Conservation (phyloP, 495 filamentous ascomycete genomes). For the Hypoxylon rickii region DNA sequence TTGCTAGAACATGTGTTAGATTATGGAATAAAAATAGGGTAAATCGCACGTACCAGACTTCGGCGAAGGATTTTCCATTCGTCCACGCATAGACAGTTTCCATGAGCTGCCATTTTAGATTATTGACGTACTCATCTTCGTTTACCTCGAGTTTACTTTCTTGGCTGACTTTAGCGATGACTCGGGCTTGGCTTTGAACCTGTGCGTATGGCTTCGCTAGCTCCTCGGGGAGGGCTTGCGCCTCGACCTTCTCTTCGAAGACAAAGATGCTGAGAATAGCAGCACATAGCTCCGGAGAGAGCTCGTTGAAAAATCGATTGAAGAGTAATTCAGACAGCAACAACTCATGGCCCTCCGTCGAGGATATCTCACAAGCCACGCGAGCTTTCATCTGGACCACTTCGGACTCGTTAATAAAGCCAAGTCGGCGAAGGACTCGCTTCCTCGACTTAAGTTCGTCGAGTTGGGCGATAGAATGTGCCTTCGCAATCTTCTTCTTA, state of each 20-base stretch:
- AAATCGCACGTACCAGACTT: conserved; percentile 78
- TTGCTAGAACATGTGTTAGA: conserved; percentile 58
- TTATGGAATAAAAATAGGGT: background rate
- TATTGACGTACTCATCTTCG: conserved; percentile 88
- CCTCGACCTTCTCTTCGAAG: conserved; percentile 90
- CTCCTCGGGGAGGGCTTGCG: conserved; percentile 75
- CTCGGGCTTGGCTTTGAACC: conserved; percentile 80
- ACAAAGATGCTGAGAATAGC: conserved; percentile 89
- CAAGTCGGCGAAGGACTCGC: conserved; percentile 92
- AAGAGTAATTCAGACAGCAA: conserved; percentile 92
- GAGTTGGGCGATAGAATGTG: conserved; percentile 83
- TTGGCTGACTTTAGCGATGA: conserved; percentile 87
- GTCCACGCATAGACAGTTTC: conserved; percentile 94
- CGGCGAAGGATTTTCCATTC: conserved; percentile 87
- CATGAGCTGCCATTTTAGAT: conserved; percentile 93
- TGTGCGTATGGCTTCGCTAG: conserved; percentile 82
- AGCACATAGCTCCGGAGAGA: conserved; percentile 83
- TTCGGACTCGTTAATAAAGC: conserved; percentile 92
- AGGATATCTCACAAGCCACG: conserved; percentile 93
- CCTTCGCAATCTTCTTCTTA: conserved; percentile 83
- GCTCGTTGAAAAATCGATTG: conserved; percentile 96
- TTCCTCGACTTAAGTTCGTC: conserved; percentile 96
- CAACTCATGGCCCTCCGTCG: conserved; percentile 83
- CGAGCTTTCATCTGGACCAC: conserved; percentile 94
- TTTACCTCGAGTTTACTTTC: conserved; percentile 90